These are phyloP conservation scores for Penicillium glabrum DNA, from an alignment of 2,329 filamentous ascomycete genomes.

Conservation along the genomic window DNA sequence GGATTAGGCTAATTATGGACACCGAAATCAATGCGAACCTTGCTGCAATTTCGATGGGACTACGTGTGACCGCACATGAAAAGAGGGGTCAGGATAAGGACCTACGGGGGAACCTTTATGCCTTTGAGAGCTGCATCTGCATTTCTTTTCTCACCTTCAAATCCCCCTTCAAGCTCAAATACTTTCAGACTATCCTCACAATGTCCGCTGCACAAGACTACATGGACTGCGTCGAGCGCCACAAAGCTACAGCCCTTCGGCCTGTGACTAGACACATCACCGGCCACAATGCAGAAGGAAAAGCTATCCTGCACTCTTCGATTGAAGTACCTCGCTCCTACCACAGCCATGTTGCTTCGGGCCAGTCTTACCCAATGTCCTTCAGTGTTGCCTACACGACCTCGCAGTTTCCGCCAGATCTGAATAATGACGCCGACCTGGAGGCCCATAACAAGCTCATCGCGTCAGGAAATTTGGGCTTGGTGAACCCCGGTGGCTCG, in stretches of 20 bases:
- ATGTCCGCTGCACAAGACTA: conserved; percentile 21
- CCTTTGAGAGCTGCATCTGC: not conserved
- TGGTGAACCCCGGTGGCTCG: conserved; percentile 42
- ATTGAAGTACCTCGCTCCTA: conserved; percentile 15
- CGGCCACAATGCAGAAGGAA: conserved; percentile 35
- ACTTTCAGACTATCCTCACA: not conserved
- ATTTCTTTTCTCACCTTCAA: not conserved
- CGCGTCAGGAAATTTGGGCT: conserved; percentile 28
- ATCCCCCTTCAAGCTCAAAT: not conserved
- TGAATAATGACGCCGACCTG: conserved; percentile 39
- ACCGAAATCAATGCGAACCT: not conserved
- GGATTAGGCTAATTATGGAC: not conserved
- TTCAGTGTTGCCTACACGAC: conserved; percentile 46
- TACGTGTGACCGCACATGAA: not conserved
- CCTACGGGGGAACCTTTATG: not conserved
- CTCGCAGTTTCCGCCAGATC: conserved; percentile 34
- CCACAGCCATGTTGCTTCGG: conserved; percentile 24
- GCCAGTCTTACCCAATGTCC: conserved; percentile 32
- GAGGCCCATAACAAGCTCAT: conserved; percentile 30
- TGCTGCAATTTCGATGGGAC: not conserved
- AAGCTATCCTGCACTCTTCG: conserved; percentile 38
- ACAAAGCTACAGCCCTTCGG: conserved; percentile 28
- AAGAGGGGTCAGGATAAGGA: not conserved
- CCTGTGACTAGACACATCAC: conserved; percentile 38
- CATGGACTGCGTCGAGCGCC: not conserved